phyloP scores from a whole-genome alignment of 805 yeast genomes.

The Saturnispora galanensis region DNA sequence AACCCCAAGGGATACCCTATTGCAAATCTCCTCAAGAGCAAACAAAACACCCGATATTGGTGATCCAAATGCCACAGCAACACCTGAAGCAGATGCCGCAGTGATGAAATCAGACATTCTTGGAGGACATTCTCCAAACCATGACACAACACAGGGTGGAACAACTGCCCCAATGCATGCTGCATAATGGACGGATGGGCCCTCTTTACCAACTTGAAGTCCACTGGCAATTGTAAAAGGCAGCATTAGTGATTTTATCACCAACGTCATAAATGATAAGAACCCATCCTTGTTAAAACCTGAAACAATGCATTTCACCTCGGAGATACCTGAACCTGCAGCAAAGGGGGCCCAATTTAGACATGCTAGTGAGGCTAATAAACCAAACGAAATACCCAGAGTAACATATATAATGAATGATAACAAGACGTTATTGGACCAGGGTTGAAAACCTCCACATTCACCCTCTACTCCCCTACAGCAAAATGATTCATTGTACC shows the following conservation, averaged over 20 bases:
- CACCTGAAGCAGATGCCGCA: conserved; percentile 96
- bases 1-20: conserved; percentile 62
- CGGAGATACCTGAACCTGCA: conserved; percentile 96
- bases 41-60: conserved; percentile 96
- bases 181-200: conserved; percentile 97
- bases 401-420: conserved; percentile 51
- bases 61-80: conserved; percentile 94
- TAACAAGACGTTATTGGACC: conserved; percentile 39
- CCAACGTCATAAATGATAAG: conserved; percentile 59
- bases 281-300: conserved; percentile 80
- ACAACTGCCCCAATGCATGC: conserved; percentile 89
- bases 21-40: conserved; percentile 82
- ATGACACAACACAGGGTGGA: conserved; percentile 38
- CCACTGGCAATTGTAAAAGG: conserved; percentile 94
- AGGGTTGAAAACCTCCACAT: conserved; percentile 62
- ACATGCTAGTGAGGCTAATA: conserved; percentile 59
- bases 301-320: conserved; percentile 86
- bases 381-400: conserved; percentile 53
- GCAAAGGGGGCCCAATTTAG: conserved; percentile 73
- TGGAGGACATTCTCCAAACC: conserved; percentile 36
- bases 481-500: conserved; percentile 68
- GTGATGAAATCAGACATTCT: conserved; percentile 53
- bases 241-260: conserved; percentile 67
- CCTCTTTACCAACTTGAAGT: conserved; percentile 90
- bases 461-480: conserved; percentile 46